These are phyloP conservation scores for Starmerella stellata DNA, from an alignment of 805 yeast species.

Conservation along the genomic window DNA sequence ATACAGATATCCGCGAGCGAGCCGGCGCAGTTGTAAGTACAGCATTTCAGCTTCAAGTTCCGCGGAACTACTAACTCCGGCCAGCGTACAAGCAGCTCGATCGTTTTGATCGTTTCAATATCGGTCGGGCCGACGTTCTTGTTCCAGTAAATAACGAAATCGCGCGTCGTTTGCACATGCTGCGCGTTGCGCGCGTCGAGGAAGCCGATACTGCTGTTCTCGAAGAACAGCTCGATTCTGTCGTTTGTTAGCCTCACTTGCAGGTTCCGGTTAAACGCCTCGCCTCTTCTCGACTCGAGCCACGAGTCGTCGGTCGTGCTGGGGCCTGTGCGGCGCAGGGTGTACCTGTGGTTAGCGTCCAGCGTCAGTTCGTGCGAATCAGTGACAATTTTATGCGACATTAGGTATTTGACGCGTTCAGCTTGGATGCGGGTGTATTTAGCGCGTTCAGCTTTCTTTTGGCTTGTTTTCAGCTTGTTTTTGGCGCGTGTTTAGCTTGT, in stretches of 20 bases:
- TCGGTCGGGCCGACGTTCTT: conserved; percentile 16
- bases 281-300: conserved; percentile 18
- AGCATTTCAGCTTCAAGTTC: conserved; percentile 18
- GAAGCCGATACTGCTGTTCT: conserved; percentile 12
- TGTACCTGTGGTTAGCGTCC: conserved; percentile 11
- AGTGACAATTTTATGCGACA: conserved; percentile 8
- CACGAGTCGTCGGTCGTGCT: conserved; percentile 13
- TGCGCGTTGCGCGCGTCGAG: conserved; percentile 3
- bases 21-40: conserved; percentile 26
- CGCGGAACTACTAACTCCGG: conserved; percentile 3
- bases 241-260: conserved; percentile 6
- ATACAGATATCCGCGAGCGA: conserved; percentile 7
- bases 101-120: conserved; percentile 12
- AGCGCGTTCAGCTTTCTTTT: too few relatives aligned
- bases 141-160: conserved; percentile 14
- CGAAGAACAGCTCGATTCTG: conserved; percentile 10
- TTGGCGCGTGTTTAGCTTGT: too few relatives aligned
- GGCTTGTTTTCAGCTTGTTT: too few relatives aligned
- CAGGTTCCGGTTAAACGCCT: conserved; percentile 14
- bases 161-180: conserved; percentile 5
- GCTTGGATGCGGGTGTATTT: too few relatives aligned
- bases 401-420: too few relatives aligned
- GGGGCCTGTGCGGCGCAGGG: conserved; percentile 9
- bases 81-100: conserved; percentile 13
- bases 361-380: conserved; percentile 12